Conservation (phyloP, 1,284 basidiomycete genomes). For the Tilletia indica region DNA sequence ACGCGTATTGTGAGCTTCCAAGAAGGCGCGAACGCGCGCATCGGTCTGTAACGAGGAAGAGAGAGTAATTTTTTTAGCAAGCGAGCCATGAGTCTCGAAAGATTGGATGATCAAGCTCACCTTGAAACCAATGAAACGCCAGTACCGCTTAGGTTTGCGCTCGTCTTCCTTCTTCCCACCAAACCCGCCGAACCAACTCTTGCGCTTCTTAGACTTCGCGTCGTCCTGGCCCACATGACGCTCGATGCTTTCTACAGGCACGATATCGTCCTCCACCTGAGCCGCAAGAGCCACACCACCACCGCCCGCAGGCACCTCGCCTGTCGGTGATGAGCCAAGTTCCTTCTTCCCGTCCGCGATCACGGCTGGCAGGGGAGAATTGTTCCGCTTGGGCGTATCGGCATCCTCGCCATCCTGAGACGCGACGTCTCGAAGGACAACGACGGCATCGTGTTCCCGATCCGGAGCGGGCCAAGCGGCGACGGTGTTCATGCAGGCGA, state of each 20-base stretch:
- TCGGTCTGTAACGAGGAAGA: constrained; percentile 31
- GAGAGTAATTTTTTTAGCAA: too few relatives aligned
- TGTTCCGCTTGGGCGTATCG: constrained; percentile 24
- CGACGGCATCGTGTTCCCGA: constrained; percentile 54
- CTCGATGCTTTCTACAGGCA: constrained; percentile 53
- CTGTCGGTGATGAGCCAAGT: constrained; percentile 15
- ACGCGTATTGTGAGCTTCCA: constrained; percentile 42
- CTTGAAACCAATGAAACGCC: constrained; percentile 57
- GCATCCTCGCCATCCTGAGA: constrained; percentile 5
- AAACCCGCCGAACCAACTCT: constrained; percentile 41
- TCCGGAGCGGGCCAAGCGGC: constrained; percentile 56
- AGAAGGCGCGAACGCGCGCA: constrained; percentile 39
- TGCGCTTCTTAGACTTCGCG: constrained; percentile 24
- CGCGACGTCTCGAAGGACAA: constrained; percentile 47
- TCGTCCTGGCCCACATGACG: constrained; percentile 25
- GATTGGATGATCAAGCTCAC: background rate
- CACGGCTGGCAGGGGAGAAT: constrained; percentile 24
- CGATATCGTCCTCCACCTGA: constrained; percentile 52
- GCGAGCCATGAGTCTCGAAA: background rate
- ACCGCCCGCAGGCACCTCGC: background rate
- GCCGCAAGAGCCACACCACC: constrained; percentile 19
- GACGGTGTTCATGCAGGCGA: constrained; percentile 58
- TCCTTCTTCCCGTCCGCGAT: constrained; percentile 34
- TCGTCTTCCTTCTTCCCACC: constrained; percentile 39
- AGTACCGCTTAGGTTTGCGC: constrained; percentile 52